phyloP scores from a whole-genome alignment of 345 rosid species.

The Microcos paniculata region DNA sequence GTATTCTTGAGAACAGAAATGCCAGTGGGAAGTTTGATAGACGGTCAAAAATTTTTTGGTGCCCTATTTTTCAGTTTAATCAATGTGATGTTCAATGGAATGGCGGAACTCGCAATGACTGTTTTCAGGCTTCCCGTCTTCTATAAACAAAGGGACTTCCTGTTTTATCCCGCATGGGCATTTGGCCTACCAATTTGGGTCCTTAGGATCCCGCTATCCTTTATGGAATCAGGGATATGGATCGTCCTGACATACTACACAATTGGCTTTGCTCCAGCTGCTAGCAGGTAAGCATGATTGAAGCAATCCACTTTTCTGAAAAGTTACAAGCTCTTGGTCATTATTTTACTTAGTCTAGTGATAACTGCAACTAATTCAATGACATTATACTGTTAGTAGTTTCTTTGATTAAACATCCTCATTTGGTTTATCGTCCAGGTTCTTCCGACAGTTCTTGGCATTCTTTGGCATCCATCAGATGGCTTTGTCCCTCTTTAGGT shows the following conservation, averaged over 20 bases:
- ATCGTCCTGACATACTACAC: slow-evolving; percentile 58
- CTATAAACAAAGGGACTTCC: slow-evolving; percentile 67
- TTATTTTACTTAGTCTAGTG: neutral
- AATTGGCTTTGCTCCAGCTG: slow-evolving; percentile 68
- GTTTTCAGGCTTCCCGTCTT: slow-evolving; percentile 65
- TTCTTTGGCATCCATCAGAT: slow-evolving; percentile 76
- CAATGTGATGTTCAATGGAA: slow-evolving; percentile 67
- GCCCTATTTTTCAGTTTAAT: slow-evolving; percentile 57
- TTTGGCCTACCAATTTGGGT: slow-evolving; percentile 59
- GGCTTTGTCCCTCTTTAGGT: slow-evolving; percentile 85
- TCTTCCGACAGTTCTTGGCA: slow-evolving; percentile 71
- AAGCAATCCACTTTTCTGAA: neutral
- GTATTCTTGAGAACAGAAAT: slow-evolving; percentile 61
- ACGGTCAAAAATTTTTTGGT: slow-evolving; percentile 52
- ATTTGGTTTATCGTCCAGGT: slow-evolving; percentile 37
- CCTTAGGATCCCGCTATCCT: slow-evolving; percentile 59
- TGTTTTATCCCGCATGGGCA: slow-evolving; percentile 74
- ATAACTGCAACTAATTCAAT: neutral
- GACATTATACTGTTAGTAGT: neutral
- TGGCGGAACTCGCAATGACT: slow-evolving; percentile 63
- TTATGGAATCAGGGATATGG: slow-evolving; percentile 66
- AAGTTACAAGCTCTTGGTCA: neutral
- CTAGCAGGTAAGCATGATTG: slow-evolving; percentile 40
- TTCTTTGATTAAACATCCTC: neutral
- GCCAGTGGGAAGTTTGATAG: slow-evolving; percentile 39